Base-by-base conservation (phyloP, 208 protist species). In the Trypanosoma rangeli region DNA sequence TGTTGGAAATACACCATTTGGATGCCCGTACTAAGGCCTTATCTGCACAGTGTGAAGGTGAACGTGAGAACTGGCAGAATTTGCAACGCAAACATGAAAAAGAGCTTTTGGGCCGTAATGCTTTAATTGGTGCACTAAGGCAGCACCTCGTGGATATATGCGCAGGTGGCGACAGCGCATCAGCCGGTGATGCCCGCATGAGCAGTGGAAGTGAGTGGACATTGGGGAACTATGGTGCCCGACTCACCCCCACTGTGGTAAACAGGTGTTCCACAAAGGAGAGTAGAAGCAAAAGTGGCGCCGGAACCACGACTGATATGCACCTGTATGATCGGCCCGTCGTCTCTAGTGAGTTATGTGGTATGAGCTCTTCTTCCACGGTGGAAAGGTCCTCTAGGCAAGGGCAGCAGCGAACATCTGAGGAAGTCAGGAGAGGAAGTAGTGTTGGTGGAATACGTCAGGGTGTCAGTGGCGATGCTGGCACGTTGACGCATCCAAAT, bases 1-100 rank as follows among this genome's bases (percentile, higher is more conserved):
- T 68, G 20, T 9, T 28, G 1, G 70, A 75, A 31, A 66, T 75
- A 35, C 53, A 69, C 29, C 60, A 62, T 12, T 44, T 75, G 16
- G 62, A 68, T 64, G 50, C 61, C 9, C 53, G 31, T 7, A 60
- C 33, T 4, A n/a, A 50, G n/a, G 52, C 58, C 4, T 22, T 68
- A 18, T 68, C 68, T 1, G 49, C 60, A 24, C 31, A 31, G 24
- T 56, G 44, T 57, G 70, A 62, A 15, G 62, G 37, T 39, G 70
- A 75, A n/a, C 61, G 60, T 15, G 20, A 62, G 26, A 55, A 64
- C 28, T 68, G 46, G 48, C 0, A 63, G 26, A 28, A 50, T 29
- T 39, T 62, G 39, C 70, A 56, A 9, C 63, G 35, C 31, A 54
- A 75, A 24, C 56, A 68, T 20, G n/a, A 68, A 44, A 22, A 52